Conservation (phyloP, 495 filamentous ascomycete species). For the Tuber indicum region DNA sequence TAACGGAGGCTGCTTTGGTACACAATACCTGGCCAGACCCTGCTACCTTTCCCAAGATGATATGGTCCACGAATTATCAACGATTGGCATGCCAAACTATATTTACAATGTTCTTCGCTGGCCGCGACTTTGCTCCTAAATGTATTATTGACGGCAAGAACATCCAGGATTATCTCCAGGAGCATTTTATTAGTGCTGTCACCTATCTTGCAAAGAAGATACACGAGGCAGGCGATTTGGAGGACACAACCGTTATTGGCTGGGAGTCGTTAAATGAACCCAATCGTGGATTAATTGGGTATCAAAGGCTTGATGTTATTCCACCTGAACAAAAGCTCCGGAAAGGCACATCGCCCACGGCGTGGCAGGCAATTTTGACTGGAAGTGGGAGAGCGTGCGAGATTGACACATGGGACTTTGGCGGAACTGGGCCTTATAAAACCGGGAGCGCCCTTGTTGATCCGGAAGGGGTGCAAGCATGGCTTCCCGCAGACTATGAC, state of each 20-base stretch:
- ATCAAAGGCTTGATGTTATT: slow-evolving; percentile 71
- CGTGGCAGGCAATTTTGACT: slow-evolving; percentile 86
- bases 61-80: slow-evolving; percentile 95
- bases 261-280: slow-evolving; percentile 97
- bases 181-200: slow-evolving; percentile 74
- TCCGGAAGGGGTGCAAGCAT: slow-evolving; percentile 74
- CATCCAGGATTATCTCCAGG: slow-evolving; percentile 92
- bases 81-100: slow-evolving; percentile 64
- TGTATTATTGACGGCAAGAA: slow-evolving; percentile 91
- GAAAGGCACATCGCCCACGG: slow-evolving; percentile 87
- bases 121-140: slow-evolving; percentile 89
- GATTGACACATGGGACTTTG: slow-evolving; percentile 86
- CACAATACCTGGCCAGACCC: slow-evolving; percentile 92
- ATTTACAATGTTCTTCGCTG: slow-evolving; percentile 70
- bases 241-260: slow-evolving; percentile 81
- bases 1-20: slow-evolving; percentile 85
- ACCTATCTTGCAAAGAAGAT: slow-evolving; percentile 75
- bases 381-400: slow-evolving; percentile 87
- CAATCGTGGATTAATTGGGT: slow-evolving; percentile 80
- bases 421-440: slow-evolving; percentile 83
- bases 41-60: slow-evolving; percentile 90
- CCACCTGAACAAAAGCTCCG: slow-evolving; percentile 85
- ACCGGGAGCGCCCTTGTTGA: slow-evolving; percentile 77
- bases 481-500: slow-evolving; percentile 73
- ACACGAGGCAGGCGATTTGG: slow-evolving; percentile 82